Evolutionary conservation across 2,329 filamentous ascomycete genomes (phyloP).

Genomic region (Fusarium sambucinum): DNA sequence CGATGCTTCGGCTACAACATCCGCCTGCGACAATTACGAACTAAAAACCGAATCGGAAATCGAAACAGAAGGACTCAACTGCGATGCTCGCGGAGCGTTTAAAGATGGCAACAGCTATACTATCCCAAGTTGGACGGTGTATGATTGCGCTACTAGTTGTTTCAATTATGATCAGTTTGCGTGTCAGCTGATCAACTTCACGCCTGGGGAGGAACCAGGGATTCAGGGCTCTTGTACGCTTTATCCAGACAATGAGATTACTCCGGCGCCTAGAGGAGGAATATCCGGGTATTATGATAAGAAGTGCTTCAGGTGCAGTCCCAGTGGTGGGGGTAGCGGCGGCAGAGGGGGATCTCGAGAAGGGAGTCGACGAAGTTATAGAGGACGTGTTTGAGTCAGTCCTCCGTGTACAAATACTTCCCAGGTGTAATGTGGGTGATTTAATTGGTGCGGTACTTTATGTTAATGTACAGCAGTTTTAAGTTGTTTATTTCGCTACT

Average conservation of each 20-base stretch:
- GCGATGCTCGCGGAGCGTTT: neutral
- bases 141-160: constrained; percentile 10
- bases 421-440: too few species aligned
- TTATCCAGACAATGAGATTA: constrained; percentile 2
- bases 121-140: neutral
- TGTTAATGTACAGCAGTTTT: too few species aligned
- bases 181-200: constrained; percentile 8
- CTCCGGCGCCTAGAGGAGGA: neutral
- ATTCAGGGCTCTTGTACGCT: constrained; percentile 6
- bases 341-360: neutral
- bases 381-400: too few species aligned
- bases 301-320: constrained; percentile 11
- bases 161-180: neutral
- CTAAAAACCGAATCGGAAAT: neutral
- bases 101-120: neutral
- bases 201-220: neutral
- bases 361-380: too few species aligned
- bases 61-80: neutral
- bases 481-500: neutral
- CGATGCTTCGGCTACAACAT: too few species aligned
- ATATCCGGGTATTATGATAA: constrained; percentile 6
- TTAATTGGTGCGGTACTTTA: too few species aligned
- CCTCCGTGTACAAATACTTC: too few species aligned
- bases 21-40: neutral
- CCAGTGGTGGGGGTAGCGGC: neutral